Evolutionary conservation across 2,329 filamentous ascomycete genomes (phyloP).

Genomic region (Colletotrichum spinosum): DNA sequence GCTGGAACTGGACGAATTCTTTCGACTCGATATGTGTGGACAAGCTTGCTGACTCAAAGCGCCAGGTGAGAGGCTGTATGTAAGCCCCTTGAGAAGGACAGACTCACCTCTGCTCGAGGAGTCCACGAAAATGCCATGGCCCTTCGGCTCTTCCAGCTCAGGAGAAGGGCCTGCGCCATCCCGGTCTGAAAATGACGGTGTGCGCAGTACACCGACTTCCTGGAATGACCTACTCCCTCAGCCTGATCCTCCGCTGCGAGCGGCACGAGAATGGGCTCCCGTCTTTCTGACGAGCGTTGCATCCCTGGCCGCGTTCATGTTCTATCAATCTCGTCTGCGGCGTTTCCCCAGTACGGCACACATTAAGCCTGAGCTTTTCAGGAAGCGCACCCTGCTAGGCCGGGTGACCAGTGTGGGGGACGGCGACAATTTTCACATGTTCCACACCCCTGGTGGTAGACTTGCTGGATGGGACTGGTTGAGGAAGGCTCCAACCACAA

Average conservation of each 20-base stretch:
- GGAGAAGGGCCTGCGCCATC: not conserved
- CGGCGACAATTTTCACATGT: slow-evolving; percentile 95
- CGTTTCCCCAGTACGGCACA: slow-evolving; percentile 83
- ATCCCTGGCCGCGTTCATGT: slow-evolving; percentile 63
- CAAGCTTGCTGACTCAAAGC: slow-evolving; percentile 18
- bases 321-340: slow-evolving; percentile 83
- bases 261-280: slow-evolving; percentile 66
- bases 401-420: slow-evolving; percentile 94
- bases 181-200: slow-evolving; percentile 42
- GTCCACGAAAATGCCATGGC: slow-evolving; percentile 46
- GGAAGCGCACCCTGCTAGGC: slow-evolving; percentile 82
- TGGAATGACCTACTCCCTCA: slow-evolving; percentile 37
- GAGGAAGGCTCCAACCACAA: slow-evolving; percentile 77
- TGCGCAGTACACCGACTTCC: slow-evolving; percentile 41
- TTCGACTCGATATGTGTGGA: not conserved
- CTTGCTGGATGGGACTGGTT: slow-evolving; percentile 94
- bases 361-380: slow-evolving; percentile 80
- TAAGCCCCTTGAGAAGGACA: slow-evolving; percentile 6
- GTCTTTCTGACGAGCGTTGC: slow-evolving; percentile 57
- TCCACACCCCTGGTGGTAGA: slow-evolving; percentile 92
- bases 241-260: slow-evolving; percentile 54
- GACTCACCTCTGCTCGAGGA: slow-evolving; percentile 22
- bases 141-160: slow-evolving; percentile 40
- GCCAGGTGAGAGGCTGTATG: slow-evolving; percentile 1
- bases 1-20: no score